Evolutionary conservation across 164 flowering plant genomes (phyloP).

Genomic region (Vitis amurensis): DNA sequence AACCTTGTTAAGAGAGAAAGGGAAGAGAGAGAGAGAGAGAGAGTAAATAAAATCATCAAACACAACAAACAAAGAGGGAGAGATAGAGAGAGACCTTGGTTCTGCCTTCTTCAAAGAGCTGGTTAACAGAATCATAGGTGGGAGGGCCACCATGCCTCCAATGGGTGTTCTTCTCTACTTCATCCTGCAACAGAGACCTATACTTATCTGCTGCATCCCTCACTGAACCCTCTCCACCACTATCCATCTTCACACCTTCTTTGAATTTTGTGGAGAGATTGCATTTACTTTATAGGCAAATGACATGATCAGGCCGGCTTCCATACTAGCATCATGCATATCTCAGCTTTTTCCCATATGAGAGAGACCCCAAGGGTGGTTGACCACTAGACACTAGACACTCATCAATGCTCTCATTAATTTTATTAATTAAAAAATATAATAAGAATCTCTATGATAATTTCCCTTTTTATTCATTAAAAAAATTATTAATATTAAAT

Average conservation of each 20-base stretch:
- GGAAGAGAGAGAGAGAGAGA: neutral
- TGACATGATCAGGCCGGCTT: no score
- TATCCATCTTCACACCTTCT: neutral
- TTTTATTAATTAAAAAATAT: no score
- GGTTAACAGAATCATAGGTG: conserved; percentile 52
- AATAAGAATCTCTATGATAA: no score
- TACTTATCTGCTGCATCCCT: conserved; percentile 47
- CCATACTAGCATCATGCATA: no score
- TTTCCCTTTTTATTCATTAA: no score
- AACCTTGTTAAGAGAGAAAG: neutral
- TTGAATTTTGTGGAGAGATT: neutral
- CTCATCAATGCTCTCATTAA: neutral
- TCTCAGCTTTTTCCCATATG: no score
- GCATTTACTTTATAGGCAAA: no score
- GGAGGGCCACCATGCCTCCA: conserved; percentile 94
- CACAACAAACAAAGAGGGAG: neutral
- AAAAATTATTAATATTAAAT: no score
- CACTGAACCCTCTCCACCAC: neutral
- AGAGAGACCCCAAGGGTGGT: no score
- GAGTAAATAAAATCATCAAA: neutral
- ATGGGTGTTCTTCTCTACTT: conserved; percentile 31
- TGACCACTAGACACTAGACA: neutral
- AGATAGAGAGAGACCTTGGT: conserved; percentile 45
- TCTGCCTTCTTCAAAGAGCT: conserved; percentile 74
- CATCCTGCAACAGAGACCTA: conserved; percentile 55